Evolutionary conservation across 148 eudicot species (phyloP), one percentile per base, ranked within the genome.

Genomic region (Vaccinium myrtillus): DNA sequence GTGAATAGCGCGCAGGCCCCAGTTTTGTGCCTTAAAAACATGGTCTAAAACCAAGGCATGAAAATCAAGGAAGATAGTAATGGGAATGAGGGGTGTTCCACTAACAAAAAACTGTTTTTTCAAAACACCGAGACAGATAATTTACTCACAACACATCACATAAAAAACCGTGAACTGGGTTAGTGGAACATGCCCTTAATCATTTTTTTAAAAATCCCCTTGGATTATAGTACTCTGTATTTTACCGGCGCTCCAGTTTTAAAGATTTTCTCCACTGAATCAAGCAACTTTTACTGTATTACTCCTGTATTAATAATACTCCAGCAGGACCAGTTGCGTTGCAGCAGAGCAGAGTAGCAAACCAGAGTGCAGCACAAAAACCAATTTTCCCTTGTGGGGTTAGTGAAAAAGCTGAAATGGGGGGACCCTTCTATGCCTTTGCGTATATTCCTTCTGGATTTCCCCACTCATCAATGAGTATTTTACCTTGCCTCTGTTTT

Each of bases 381-480:
- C 49, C 49, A 39, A 74, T 69, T 69, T 69, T 4, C 74, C 74
- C 2, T 69, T 11, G 74, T 69, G 74, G 74, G 74, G 74, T 69
- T 69, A 27, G 74, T 69, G 56, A 54, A 54, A 78, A 53, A 15
- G 61, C 65, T 54, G 61, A 12, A 53, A 58, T 76, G 79, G 49
- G 80, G 80, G 80, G 59, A 50, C 58, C 80, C 56, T 48, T 50
- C 36, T 25, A 23, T 23, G n/a, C 81, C 46, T 78, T 54, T 27
- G 18, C 43, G 27, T 78, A 78, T 78, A 78, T 78, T 53, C 81
- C 80, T 13, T 53, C 39, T 77, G 80, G 21, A 53, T 78, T 78
- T 78, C 65, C 61, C 23, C 74, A 11, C 39, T 69, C 2, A 69
- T 69, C 2, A 69, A 11, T n/a, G n/a, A n/a, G n/a, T 69, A 69